Percentiles rank a stretch among this genome's conserved stretches.
These are phyloP conservation scores for Rachicladosporium sp. DNA, from an alignment of 2,329 filamentous ascomycete species.

Conservation along the genomic window DNA sequence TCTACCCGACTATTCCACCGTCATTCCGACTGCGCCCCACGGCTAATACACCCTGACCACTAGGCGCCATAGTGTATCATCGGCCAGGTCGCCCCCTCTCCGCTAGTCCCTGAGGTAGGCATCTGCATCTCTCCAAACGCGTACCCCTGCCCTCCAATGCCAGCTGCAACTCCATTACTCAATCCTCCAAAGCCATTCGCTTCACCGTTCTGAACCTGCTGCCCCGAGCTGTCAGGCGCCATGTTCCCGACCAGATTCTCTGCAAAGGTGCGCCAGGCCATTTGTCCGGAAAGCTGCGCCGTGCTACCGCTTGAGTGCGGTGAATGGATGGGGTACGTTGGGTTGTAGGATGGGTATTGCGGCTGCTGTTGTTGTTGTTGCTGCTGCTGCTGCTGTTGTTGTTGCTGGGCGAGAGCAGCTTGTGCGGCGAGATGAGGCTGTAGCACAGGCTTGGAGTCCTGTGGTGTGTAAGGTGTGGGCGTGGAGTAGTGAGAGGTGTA, in stretches of 20 bases:
- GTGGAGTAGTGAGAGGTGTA: too few species aligned
- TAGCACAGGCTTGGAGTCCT: slow-evolving; percentile 13
- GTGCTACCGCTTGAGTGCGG: too few species aligned
- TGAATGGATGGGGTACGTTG: too few species aligned
- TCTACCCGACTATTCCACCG: too few species aligned
- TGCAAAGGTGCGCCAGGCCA: slow-evolving; percentile 22
- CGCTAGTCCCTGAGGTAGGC: slow-evolving; percentile 7
- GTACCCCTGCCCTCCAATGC: too few species aligned
- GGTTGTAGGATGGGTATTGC: background rate
- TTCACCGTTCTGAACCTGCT: too few species aligned
- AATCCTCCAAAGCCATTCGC: too few species aligned
- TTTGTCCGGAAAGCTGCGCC: slow-evolving; percentile 11
- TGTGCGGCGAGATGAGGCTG: slow-evolving; percentile 13
- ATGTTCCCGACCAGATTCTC: slow-evolving; percentile 13
- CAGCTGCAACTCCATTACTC: too few species aligned
- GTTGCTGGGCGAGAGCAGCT: slow-evolving; percentile 3
- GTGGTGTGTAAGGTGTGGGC: slow-evolving; percentile 4
- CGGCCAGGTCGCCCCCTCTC: slow-evolving; percentile 13
- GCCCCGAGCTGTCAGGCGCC: background rate
- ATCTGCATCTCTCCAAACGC: slow-evolving; percentile 10
- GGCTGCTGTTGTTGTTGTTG: slow-evolving; percentile 7
- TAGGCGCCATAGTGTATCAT: slow-evolving; percentile 11
- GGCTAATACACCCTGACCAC: too few species aligned
- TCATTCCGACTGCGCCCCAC: too few species aligned
- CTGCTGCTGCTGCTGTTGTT: slow-evolving; percentile 6